Conservation (phyloP, 2,329 filamentous ascomycete species). For the Chaetomium sp. region DNA sequence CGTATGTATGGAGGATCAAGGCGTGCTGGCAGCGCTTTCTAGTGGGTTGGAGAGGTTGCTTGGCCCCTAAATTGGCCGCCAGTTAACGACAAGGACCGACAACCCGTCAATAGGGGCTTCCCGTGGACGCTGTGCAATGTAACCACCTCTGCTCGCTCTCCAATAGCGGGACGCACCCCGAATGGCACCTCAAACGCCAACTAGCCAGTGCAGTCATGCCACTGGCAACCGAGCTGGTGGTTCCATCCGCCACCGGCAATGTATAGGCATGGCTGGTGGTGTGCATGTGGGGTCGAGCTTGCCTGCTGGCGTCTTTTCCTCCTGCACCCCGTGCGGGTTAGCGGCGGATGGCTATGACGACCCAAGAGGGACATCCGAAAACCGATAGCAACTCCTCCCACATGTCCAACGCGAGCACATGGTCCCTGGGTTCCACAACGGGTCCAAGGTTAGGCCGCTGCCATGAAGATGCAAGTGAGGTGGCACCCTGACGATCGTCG, state of each 20-base stretch:
- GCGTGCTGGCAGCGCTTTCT: not conserved
- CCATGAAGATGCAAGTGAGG: conserved; percentile 12
- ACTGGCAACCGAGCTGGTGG: conserved; percentile 27
- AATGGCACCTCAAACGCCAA: conserved; percentile 10
- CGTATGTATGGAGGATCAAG: conserved; percentile 9
- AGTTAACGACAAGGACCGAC: conserved; percentile 13
- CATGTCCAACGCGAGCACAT: conserved; percentile 22
- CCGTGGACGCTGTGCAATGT: conserved; percentile 25
- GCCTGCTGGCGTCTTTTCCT: conserved; percentile 1
- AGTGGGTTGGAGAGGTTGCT: not conserved
- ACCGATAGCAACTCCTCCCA: conserved; percentile 17
- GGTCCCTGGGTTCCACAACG: conserved; percentile 27
- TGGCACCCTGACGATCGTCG: conserved; percentile 18
- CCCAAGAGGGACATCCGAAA: conserved; percentile 30
- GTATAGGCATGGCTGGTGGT: not conserved
- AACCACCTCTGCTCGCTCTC: conserved; percentile 15
- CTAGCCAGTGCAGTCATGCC: conserved; percentile 19
- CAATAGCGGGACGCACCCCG: conserved; percentile 16
- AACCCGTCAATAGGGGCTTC: conserved; percentile 9
- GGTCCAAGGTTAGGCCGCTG: conserved; percentile 20
- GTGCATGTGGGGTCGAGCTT: conserved; percentile 14
- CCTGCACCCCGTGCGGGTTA: conserved; percentile 19
- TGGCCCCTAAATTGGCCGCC: not conserved
- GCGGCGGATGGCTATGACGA: conserved; percentile 15
- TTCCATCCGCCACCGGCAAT: conserved; percentile 20